Percentiles rank a stretch among this genome's conserved stretches.
Evolutionary conservation across 108 stramenopile species (phyloP).

Genomic region (Cyclostephanos tholiformis): DNA sequence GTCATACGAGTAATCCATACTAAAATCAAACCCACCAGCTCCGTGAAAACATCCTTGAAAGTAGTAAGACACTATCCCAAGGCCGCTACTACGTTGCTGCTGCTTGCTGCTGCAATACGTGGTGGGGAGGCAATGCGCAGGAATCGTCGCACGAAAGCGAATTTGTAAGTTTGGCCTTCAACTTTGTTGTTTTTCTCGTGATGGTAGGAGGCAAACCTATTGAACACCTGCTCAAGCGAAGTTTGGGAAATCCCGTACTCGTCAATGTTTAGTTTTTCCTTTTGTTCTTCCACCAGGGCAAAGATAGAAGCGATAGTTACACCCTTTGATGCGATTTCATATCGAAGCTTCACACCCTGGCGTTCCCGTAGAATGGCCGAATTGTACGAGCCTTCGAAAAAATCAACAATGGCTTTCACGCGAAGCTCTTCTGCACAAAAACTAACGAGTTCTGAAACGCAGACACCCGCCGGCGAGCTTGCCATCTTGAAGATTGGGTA

Average conservation of each 20-base stretch:
- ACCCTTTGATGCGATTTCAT: conserved; percentile 70
- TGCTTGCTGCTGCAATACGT: background rate
- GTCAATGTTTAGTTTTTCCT: conserved; percentile 56
- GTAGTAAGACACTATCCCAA: too few species aligned
- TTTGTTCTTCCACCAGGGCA: conserved; percentile 68
- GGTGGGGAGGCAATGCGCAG: background rate
- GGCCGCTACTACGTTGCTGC: background rate
- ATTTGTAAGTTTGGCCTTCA: conserved; percentile 4
- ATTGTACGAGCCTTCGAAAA: conserved; percentile 56
- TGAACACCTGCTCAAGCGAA: conserved; percentile 82
- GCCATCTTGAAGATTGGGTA: conserved; percentile 66
- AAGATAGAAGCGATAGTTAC: conserved; percentile 71
- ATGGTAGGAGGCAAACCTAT: conserved; percentile 77
- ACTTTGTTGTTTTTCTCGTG: conserved; percentile 42
- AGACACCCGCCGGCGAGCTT: conserved; percentile 50
- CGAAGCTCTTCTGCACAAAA: conserved; percentile 72
- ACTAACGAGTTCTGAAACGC: conserved; percentile 58
- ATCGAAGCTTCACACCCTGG: conserved; percentile 77
- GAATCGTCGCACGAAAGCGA: background rate
- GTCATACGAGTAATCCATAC: background rate
- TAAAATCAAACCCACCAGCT: background rate
- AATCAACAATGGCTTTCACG: conserved; percentile 55
- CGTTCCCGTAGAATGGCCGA: conserved; percentile 71
- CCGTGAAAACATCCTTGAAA: too few species aligned
- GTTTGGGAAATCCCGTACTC: conserved; percentile 85